A percentile compares a stretch with the other conserved stretches of the same genome.
Evolutionary conservation across 768 basidiomycete genomes (phyloP).

Genomic region (Kwoniella dendrophila): DNA sequence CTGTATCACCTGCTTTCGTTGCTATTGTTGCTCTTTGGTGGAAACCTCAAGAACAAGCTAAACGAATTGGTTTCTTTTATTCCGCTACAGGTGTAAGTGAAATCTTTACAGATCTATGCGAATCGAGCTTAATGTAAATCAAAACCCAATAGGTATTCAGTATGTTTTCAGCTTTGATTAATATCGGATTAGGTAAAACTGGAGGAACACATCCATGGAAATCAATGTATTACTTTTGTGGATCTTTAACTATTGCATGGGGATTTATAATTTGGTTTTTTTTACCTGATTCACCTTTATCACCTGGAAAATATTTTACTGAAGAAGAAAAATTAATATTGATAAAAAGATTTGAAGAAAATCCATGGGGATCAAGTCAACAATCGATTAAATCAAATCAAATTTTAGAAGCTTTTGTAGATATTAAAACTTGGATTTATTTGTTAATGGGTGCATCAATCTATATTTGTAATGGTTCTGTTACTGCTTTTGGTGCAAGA

Average conservation of each 20-base stretch:
- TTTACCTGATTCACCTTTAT: slow-evolving; percentile 52
- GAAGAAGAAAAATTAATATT: slow-evolving; percentile 46
- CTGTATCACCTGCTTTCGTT: slow-evolving; percentile 57
- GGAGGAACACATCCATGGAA: slow-evolving; percentile 50
- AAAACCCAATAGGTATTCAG: slow-evolving; percentile 49
- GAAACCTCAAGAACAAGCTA: slow-evolving; percentile 54
- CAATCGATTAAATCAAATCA: slow-evolving; percentile 45
- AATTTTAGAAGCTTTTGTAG: slow-evolving; percentile 48
- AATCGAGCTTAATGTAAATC: background rate
- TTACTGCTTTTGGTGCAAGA: slow-evolving; percentile 55
- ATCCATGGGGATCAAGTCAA: slow-evolving; percentile 38
- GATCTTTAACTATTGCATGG: slow-evolving; percentile 54
- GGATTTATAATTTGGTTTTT: slow-evolving; percentile 50
- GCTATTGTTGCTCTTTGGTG: slow-evolving; percentile 57
- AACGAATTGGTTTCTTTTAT: slow-evolving; percentile 55
- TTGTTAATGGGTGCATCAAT: slow-evolving; percentile 54
- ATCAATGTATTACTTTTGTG: slow-evolving; percentile 54
- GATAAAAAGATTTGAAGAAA: slow-evolving; percentile 39
- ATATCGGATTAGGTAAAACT: slow-evolving; percentile 55
- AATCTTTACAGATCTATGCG: background rate
- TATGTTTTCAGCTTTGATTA: slow-evolving; percentile 56
- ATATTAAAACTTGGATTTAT: slow-evolving; percentile 56
- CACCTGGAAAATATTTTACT: slow-evolving; percentile 49
- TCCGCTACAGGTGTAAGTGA: slow-evolving; percentile 49
- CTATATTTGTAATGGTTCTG: slow-evolving; percentile 51